A percentile compares a stretch with the other conserved stretches of the same genome.
Conservation (phyloP, 345 rosid species). For the Kandelia obovata region DNA sequence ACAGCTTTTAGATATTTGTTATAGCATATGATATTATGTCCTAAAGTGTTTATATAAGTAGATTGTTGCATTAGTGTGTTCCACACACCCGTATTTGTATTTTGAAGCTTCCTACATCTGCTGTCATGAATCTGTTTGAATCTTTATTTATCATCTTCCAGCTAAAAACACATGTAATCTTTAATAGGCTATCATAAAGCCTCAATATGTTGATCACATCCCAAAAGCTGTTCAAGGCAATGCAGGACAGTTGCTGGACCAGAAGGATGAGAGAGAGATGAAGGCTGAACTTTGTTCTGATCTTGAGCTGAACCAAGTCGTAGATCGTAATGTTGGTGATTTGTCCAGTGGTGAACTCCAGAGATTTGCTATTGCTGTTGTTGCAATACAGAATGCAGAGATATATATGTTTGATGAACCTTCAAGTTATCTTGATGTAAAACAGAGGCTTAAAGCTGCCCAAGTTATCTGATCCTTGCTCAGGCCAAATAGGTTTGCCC, state of each 20-base stretch:
- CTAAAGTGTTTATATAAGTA: too few species aligned
- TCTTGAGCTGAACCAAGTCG: slow-evolving; percentile 86
- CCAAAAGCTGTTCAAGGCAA: slow-evolving; percentile 92
- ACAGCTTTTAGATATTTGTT: too few species aligned
- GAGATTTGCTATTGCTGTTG: slow-evolving; percentile 95
- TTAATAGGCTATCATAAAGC: slow-evolving; percentile 84
- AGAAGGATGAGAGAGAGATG: slow-evolving; percentile 78
- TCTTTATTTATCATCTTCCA: not conserved
- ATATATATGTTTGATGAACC: slow-evolving; percentile 99
- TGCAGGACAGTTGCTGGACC: slow-evolving; percentile 89
- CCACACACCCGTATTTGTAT: not conserved
- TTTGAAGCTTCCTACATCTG: not conserved
- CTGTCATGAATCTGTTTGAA: not conserved
- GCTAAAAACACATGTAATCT: slow-evolving; percentile 6
- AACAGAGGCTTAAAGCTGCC: slow-evolving; percentile 97
- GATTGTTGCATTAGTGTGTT: not conserved
- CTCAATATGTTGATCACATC: slow-evolving; percentile 98
- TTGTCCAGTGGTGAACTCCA: slow-evolving; percentile 98
- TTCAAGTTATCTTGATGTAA: slow-evolving; percentile 97
- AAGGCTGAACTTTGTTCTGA: slow-evolving; percentile 72
- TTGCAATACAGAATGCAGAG: slow-evolving; percentile 94
- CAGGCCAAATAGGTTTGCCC: slow-evolving; percentile 71
- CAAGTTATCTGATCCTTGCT: slow-evolving; percentile 86
- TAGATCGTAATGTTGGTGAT: slow-evolving; percentile 85
- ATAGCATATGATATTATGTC: too few species aligned